A percentile compares a stretch with the other conserved stretches of the same genome.
These are phyloP conservation scores for Tylopilus plumbeoviolaceoides DNA, from an alignment of 768 basidiomycete species.

Conservation along the genomic window DNA sequence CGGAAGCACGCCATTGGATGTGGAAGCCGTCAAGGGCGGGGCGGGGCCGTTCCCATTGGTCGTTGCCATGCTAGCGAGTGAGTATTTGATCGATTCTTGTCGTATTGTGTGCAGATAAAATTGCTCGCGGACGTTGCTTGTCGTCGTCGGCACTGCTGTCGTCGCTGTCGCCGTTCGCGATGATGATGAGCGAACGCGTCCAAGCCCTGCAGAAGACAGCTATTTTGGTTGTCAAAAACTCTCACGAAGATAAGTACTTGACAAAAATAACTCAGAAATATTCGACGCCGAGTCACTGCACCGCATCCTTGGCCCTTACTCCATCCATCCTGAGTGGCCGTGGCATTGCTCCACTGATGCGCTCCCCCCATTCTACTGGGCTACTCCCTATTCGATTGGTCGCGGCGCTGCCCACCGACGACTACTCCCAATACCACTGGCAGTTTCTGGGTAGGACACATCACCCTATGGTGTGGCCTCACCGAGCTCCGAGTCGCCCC, in stretches of 20 bases:
- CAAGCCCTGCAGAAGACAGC: neutral
- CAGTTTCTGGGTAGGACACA: no score
- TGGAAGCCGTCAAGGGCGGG: constrained; percentile 28
- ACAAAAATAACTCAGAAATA: neutral
- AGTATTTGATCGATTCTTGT: constrained; percentile 11
- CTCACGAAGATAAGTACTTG: constrained; percentile 20
- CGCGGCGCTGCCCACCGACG: no score
- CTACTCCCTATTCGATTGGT: no score
- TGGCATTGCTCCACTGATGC: no score
- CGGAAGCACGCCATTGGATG: constrained; percentile 25
- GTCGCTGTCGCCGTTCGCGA: constrained; percentile 21
- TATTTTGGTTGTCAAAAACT: constrained; percentile 11
- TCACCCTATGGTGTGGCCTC: no score
- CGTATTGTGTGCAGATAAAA: constrained; percentile 7
- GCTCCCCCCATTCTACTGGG: no score
- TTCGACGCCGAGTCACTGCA: no score
- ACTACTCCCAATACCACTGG: no score
- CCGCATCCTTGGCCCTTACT: no score
- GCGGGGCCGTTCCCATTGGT: constrained; percentile 22
- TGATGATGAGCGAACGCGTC: constrained; percentile 27
- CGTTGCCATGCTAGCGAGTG: constrained; percentile 16
- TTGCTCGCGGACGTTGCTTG: constrained; percentile 2
- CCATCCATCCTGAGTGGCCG: no score
- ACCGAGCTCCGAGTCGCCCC: no score
- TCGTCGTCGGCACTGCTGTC: constrained; percentile 3